These are phyloP conservation scores for Parafenestella ontariensis DNA, from an alignment of 2,329 filamentous ascomycete species.

Conservation along the genomic window DNA sequence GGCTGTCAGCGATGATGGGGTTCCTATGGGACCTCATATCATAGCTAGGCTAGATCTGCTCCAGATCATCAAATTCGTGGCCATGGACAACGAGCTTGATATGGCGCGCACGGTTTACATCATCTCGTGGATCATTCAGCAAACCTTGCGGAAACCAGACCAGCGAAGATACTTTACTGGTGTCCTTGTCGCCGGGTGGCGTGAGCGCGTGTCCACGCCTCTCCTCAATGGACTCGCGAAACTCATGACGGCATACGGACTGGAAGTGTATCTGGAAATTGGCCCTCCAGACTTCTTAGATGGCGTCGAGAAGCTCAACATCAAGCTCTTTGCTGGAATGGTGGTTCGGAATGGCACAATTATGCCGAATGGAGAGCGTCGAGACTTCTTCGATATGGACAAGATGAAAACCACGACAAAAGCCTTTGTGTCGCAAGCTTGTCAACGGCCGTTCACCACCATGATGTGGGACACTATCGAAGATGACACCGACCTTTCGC, in stretches of 20 bases:
- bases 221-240: slow-evolving; percentile 41
- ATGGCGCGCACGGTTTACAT: slow-evolving; percentile 35
- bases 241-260: slow-evolving; percentile 38
- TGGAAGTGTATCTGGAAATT: slow-evolving; percentile 46
- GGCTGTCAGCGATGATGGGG: slow-evolving; percentile 30
- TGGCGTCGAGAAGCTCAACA: slow-evolving; percentile 28
- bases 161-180: slow-evolving; percentile 41
- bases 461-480: slow-evolving; percentile 51
- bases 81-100: slow-evolving; percentile 31
- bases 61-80: slow-evolving; percentile 28
- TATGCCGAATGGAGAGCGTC: slow-evolving; percentile 40
- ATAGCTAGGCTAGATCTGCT: slow-evolving; percentile 43
- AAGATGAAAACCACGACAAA: slow-evolving; percentile 49
- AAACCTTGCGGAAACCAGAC: slow-evolving; percentile 32
- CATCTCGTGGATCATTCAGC: slow-evolving; percentile 32
- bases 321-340: slow-evolving; percentile 38
- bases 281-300: slow-evolving; percentile 44
- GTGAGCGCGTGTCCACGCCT: slow-evolving; percentile 33
- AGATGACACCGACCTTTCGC: slow-evolving; percentile 41
- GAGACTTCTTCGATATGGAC: slow-evolving; percentile 49
- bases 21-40: slow-evolving; percentile 38
- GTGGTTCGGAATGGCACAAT: slow-evolving; percentile 47
- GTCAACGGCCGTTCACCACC: slow-evolving; percentile 43
- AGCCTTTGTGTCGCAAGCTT: slow-evolving; percentile 47
- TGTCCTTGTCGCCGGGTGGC: slow-evolving; percentile 44